Conservation (phyloP, 2,329 filamentous ascomycete species). For the Aspergillus japonicus region DNA sequence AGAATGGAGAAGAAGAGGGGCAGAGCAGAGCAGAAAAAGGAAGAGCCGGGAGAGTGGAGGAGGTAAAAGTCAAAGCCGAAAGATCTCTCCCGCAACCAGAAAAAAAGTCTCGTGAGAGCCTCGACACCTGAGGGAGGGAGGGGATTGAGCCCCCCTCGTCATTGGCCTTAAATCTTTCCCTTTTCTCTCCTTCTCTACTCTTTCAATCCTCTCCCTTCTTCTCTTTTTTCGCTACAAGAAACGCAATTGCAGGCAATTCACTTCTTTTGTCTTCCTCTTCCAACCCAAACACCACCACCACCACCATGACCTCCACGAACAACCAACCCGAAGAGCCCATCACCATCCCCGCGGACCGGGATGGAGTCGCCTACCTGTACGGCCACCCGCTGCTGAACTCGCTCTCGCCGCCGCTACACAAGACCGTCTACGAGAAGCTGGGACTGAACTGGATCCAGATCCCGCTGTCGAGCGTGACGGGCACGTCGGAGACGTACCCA, state of each 20-base stretch:
- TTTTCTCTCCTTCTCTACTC: background rate
- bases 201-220: too few relatives aligned
- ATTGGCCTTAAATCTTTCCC: background rate
- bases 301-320: conserved; percentile 25
- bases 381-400: conserved; percentile 58
- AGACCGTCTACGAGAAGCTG: conserved; percentile 53
- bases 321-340: conserved; percentile 33
- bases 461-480: conserved; percentile 41
- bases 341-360: conserved; percentile 35
- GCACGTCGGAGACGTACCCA: conserved; percentile 31
- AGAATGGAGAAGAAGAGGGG: background rate
- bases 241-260: too few relatives aligned
- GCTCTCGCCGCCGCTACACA: conserved; percentile 55
- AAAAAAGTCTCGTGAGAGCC: background rate
- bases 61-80: conserved; percentile 8
- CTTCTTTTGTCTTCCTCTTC: background rate
- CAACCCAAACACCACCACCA: background rate
- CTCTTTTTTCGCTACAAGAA: background rate
- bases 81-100: conserved; percentile 12
- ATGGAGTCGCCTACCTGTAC: conserved; percentile 56
- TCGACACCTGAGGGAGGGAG: background rate
- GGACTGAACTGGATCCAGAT: conserved; percentile 55
- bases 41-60: background rate
- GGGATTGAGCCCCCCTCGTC: background rate
- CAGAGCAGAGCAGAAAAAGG: conserved; percentile 11